Evolutionary conservation across 1,284 basidiomycete species (phyloP).

Genomic region (Marasmius fiardii): DNA sequence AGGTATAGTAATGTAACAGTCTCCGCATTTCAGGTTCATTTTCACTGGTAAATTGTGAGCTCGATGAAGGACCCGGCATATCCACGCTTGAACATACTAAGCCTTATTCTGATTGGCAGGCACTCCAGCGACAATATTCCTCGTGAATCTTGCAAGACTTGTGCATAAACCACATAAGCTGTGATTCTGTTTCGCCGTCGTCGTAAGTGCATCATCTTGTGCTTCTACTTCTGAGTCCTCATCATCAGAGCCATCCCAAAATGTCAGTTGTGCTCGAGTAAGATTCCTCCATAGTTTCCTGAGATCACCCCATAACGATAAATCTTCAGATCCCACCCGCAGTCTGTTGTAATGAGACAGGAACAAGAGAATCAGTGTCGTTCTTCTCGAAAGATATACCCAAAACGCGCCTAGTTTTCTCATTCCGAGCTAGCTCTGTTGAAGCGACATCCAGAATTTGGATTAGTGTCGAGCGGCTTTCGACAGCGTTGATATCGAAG

Average conservation of each 20-base stretch:
- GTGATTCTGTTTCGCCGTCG: constrained; percentile 22
- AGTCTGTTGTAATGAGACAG: constrained; percentile 34
- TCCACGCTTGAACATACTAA: constrained; percentile 39
- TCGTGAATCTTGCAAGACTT: constrained; percentile 66
- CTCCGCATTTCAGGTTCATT: constrained; percentile 60
- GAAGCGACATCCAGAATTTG: constrained; percentile 42
- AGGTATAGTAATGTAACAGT: constrained; percentile 65
- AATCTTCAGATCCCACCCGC: constrained; percentile 39
- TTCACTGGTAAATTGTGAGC: constrained; percentile 35
- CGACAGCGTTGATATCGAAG: constrained; percentile 32
- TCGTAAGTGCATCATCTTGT: constrained; percentile 18
- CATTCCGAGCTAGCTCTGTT: constrained; percentile 40
- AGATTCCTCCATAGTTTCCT: constrained; percentile 51
- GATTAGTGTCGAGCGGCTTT: constrained; percentile 27
- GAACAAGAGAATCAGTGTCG: neutral
- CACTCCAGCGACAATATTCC: constrained; percentile 71
- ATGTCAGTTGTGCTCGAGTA: constrained; percentile 38
- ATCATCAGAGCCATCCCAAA: constrained; percentile 44
- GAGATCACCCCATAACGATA: constrained; percentile 52
- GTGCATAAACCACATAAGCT: constrained; percentile 35
- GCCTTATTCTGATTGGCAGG: constrained; percentile 60
- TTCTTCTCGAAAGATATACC: neutral
- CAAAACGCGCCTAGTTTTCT: constrained; percentile 37
- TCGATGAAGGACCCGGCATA: neutral
- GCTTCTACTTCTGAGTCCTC: too few species aligned